Evolutionary conservation across 2,329 filamentous ascomycete genomes (phyloP).

Genomic region (Cladophialophora yegresii): DNA sequence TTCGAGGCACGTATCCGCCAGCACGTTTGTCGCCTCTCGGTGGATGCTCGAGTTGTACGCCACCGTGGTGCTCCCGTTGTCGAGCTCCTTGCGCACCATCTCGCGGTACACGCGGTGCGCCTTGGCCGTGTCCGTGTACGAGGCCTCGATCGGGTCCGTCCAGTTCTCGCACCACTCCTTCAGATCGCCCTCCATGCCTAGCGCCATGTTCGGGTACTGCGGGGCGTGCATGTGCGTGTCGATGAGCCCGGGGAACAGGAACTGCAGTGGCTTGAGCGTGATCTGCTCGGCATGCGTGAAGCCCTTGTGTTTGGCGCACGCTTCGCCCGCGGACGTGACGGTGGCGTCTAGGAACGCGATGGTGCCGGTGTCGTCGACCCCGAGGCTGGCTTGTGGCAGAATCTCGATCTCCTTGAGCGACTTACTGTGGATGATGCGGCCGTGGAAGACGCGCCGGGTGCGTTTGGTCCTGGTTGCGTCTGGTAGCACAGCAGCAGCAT

Average conservation of each 20-base stretch:
- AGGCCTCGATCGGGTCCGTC: conserved; percentile 66
- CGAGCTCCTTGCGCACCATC: conserved; percentile 60
- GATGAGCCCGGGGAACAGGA: conserved; percentile 63
- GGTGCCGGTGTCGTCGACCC: conserved; percentile 15
- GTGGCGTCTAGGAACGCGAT: conserved; percentile 18
- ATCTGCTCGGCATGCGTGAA: conserved; percentile 10
- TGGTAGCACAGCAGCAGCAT: neutral
- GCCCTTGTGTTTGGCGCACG: conserved; percentile 10
- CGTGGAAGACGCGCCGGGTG: conserved; percentile 17
- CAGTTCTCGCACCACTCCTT: conserved; percentile 65
- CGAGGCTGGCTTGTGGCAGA: conserved; percentile 14
- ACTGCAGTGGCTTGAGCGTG: conserved; percentile 36
- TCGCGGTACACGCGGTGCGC: conserved; percentile 55
- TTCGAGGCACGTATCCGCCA: conserved; percentile 57
- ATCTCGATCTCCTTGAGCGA: conserved; percentile 23
- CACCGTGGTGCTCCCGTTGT: conserved; percentile 64
- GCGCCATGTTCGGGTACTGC: conserved; percentile 52
- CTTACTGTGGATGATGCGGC: conserved; percentile 26
- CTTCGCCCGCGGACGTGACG: conserved; percentile 13
- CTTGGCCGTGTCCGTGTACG: conserved; percentile 58
- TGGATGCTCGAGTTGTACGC: conserved; percentile 63
- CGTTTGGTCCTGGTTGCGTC: neutral
- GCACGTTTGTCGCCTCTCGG: conserved; percentile 57
- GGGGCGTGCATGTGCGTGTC: conserved; percentile 71
- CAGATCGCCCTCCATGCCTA: conserved; percentile 46